Evolutionary conservation across 2,329 filamentous ascomycete genomes (phyloP), one percentile per base, ranked within the genome.

Genomic region (Davidsoniella eucalypti): DNA sequence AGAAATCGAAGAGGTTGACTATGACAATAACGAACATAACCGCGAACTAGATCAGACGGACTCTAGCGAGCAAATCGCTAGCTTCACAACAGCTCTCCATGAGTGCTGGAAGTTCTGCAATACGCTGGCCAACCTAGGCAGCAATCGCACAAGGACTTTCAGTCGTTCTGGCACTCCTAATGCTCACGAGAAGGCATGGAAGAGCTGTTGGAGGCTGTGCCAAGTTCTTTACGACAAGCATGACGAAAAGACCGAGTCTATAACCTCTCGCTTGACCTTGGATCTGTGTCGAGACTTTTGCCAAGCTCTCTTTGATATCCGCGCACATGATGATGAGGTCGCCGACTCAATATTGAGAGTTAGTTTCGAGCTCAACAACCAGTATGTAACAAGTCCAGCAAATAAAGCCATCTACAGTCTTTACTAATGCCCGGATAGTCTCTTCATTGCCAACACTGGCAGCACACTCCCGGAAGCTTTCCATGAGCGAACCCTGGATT

Each of bases 41-140:
- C 69, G 39, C 14, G 16, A 38, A 45, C 8, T 23, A 44, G 18
- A 41, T 12, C 8, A 42, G 9, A 16, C 17, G 8, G 18, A n/a
- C 69, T 77, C 50, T 69, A 71, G 14, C 29, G 18, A 37, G 47
- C 81, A 87, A 58, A 69, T 85, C 21, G 68, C 66, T 23, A 81
- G 82, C 6, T 68, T 94, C n/a, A 78, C 77, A 54, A 78, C 77
- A 26, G 86, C 87, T 2, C 70, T 95, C 14, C 78, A 83, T 54
- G 86, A 94, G 66, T 94, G 87, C 64, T 95, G 88, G 88, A 93
- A 82, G 0, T 68, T 95, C 12, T 95, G 88, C 67, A 95, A 94
- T 60, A 94, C 87, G 0, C 69, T 95, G 29, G 86, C 87, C 18
- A 85, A 76, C 55, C 71, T 94, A 16, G 94, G 87, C 63, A 88